These are phyloP conservation scores for Tetrapisispora taiwanensis DNA, from an alignment of 805 yeast species.

Conservation along the genomic window DNA sequence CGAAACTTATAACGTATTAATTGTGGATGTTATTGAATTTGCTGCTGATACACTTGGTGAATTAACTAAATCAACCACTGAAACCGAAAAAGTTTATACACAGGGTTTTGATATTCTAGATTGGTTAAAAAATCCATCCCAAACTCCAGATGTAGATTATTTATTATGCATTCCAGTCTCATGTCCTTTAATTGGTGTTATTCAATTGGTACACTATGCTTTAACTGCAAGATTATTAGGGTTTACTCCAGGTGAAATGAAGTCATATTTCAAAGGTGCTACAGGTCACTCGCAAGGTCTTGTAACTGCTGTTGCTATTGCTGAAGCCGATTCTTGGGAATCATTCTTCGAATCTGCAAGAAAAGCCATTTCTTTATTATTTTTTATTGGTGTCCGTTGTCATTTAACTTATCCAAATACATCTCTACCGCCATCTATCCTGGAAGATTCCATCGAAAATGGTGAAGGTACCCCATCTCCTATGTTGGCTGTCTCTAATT, in stretches of 20 bases:
- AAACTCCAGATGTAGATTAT: constrained; percentile 84
- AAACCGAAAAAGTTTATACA: constrained; percentile 79
- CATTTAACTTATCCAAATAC: constrained; percentile 87
- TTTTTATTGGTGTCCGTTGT: constrained; percentile 90
- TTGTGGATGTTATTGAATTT: constrained; percentile 58
- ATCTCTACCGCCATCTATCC: constrained; percentile 83
- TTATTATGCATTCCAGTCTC: constrained; percentile 85
- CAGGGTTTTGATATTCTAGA: constrained; percentile 82
- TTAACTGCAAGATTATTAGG: constrained; percentile 79
- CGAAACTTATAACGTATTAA: constrained; percentile 63
- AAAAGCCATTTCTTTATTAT: constrained; percentile 75
- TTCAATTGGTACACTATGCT: constrained; percentile 89
- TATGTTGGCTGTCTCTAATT: constrained; percentile 89
- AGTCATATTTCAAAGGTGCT: constrained; percentile 57
- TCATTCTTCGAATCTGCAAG: constrained; percentile 61
- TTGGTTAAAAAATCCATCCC: constrained; percentile 80
- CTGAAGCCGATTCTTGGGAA: constrained; percentile 77
- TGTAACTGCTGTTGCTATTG: constrained; percentile 85
- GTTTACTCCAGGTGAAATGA: constrained; percentile 79
- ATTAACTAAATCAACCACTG: constrained; percentile 56
- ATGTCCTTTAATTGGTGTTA: constrained; percentile 94
- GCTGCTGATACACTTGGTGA: constrained; percentile 59
- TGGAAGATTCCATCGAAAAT: constrained; percentile 83
- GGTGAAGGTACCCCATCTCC: constrained; percentile 97
- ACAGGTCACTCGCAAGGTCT: constrained; percentile 90